A percentile compares a stretch with the other conserved stretches of the same genome.
These are phyloP conservation scores for Metschnikowia matae DNA, from an alignment of 805 yeast species.

Conservation along the genomic window DNA sequence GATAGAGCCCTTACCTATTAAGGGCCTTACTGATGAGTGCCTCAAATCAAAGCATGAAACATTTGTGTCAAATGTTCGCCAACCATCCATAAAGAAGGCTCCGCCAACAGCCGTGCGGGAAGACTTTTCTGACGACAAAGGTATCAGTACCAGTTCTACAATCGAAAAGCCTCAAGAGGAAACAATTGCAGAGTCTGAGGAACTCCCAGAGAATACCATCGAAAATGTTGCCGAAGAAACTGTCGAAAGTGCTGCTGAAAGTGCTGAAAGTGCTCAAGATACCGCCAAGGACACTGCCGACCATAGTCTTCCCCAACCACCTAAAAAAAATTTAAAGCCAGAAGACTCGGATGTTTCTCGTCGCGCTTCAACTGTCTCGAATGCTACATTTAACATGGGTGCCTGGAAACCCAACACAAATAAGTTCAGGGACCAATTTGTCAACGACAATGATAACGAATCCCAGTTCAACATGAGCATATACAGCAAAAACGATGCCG, in stretches of 20 bases:
- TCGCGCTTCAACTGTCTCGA: conserved; percentile 30
- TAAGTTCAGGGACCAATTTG: conserved; percentile 46
- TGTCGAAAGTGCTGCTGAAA: too few species aligned
- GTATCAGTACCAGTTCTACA: neutral
- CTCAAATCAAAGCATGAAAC: conserved; percentile 11
- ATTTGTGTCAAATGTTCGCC: conserved; percentile 10
- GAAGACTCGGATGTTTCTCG: conserved; percentile 18
- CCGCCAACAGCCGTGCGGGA: conserved; percentile 20
- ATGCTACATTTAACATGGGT: conserved; percentile 43
- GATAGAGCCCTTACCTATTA: neutral
- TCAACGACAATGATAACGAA: conserved; percentile 41
- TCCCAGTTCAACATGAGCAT: conserved; percentile 19
- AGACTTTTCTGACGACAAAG: neutral
- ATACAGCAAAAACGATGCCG: conserved; percentile 19
- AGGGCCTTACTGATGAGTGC: neutral
- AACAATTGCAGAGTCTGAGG: neutral
- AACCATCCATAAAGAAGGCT: conserved; percentile 34
- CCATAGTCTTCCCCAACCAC: neutral
- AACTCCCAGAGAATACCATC: neutral
- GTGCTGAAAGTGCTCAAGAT: too few species aligned
- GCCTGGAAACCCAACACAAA: conserved; percentile 59
- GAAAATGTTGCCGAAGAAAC: neutral
- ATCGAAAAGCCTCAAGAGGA: neutral
- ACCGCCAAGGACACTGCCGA: neutral
- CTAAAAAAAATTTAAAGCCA: neutral